These are phyloP conservation scores for Adansonia digitata DNA, from an alignment of 345 rosid genomes.

Conservation along the genomic window DNA sequence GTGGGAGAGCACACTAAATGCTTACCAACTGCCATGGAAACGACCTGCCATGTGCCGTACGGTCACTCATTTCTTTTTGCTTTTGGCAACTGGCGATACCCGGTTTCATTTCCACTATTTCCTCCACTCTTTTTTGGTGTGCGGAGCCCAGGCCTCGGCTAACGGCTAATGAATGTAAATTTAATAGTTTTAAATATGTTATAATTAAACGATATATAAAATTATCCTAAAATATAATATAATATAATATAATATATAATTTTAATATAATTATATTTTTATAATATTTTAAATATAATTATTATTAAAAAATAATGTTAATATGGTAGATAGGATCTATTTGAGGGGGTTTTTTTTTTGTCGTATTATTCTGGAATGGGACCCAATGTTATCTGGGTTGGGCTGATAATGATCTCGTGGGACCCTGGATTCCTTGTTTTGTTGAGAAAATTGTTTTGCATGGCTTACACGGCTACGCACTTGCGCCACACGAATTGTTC, in stretches of 20 bases:
- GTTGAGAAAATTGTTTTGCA: not conserved
- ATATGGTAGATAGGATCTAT: no score
- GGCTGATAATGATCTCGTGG: slow-evolving; percentile 11
- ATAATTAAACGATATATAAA: no score
- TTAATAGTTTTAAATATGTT: no score
- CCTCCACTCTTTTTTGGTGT: not conserved
- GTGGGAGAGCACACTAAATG: slow-evolving; percentile 43
- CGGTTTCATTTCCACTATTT: not conserved
- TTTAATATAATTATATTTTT: no score
- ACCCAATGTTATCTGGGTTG: not conserved
- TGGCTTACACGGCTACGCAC: not conserved
- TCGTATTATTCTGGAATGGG: not conserved
- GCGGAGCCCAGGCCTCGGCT: slow-evolving; percentile 9
- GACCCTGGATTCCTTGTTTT: not conserved
- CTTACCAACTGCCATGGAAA: slow-evolving; percentile 63
- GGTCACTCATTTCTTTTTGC: slow-evolving; percentile 15
- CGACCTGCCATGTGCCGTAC: slow-evolving; percentile 52
- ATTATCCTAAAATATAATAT: no score
- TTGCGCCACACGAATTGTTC: not conserved
- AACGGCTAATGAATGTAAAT: no score
- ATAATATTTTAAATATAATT: no score
- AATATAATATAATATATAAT: no score
- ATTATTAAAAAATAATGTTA: no score
- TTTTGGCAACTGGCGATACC: slow-evolving; percentile 18
- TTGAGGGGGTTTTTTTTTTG: not conserved